Evolutionary conservation across 1,139 yeast species (phyloP).

Genomic region (Cylindricascospora bacillispora): DNA sequence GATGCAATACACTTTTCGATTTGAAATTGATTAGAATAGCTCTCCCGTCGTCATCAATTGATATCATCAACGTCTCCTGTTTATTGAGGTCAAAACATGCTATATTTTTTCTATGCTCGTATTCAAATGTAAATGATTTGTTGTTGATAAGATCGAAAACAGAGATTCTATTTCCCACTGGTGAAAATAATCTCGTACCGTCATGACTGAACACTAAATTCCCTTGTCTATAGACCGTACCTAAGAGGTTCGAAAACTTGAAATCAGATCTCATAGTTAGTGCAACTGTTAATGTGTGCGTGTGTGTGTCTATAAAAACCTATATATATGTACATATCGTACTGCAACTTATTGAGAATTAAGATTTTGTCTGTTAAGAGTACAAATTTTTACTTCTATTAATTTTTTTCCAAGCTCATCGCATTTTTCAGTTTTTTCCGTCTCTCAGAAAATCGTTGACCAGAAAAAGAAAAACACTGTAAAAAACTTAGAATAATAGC

Average conservation of each 20-base stretch:
- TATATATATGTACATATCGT: no score
- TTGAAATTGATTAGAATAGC: constrained; percentile 81
- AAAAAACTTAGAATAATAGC: no score
- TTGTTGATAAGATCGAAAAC: constrained; percentile 79
- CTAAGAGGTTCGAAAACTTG: constrained; percentile 73
- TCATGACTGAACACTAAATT: constrained; percentile 79
- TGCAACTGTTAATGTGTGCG: constrained; percentile 1
- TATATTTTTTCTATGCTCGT: constrained; percentile 84
- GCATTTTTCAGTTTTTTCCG: constrained; percentile 4
- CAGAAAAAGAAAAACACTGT: no score
- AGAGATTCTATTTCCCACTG: constrained; percentile 89
- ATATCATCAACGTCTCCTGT: constrained; percentile 67
- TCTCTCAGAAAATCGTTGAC: constrained; percentile 25
- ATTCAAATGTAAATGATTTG: constrained; percentile 77
- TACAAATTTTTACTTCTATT: no score
- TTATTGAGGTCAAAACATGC: constrained; percentile 68
- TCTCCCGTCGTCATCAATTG: constrained; percentile 86
- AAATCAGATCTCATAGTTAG: constrained; percentile 45
- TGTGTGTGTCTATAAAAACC: constrained; percentile 1
- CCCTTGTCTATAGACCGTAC: constrained; percentile 90
- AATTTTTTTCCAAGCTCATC: constrained; percentile 2
- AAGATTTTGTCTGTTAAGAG: no score
- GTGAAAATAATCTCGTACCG: constrained; percentile 73
- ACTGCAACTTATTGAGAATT: no score
- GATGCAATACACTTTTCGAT: constrained; percentile 81